phyloP scores from a whole-genome alignment of 2,329 filamentous ascomycete genomes.

The Ascomycota sp. region DNA sequence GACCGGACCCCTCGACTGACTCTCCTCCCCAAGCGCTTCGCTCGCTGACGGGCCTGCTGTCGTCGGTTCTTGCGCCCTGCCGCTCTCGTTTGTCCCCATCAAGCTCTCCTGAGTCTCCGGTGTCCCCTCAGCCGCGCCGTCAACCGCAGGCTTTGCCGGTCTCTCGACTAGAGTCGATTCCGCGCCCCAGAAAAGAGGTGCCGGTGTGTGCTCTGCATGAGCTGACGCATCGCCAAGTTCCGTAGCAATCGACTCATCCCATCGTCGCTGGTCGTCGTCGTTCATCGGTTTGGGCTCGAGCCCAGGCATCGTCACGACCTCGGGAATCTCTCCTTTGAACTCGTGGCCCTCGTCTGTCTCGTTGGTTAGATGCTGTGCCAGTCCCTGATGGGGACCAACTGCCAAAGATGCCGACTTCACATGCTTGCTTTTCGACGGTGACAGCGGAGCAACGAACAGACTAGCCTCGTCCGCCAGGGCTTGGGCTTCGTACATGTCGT shows the following conservation, averaged over 20 bases:
- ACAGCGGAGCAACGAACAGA: constrained; percentile 35
- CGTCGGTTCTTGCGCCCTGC: not conserved
- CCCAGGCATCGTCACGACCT: not conserved
- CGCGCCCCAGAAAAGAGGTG: constrained; percentile 29
- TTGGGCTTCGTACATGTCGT: constrained; percentile 27
- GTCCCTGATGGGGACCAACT: not conserved
- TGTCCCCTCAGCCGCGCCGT: constrained; percentile 1
- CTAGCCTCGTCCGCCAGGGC: constrained; percentile 33
- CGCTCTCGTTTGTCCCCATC: constrained; percentile 2
- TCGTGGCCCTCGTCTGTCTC: constrained; percentile 1
- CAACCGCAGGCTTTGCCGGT: too few relatives aligned
- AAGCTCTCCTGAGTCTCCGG: constrained; percentile 1
- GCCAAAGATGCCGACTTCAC: not conserved
- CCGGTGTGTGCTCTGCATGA: constrained; percentile 47
- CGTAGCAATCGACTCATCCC: constrained; percentile 2
- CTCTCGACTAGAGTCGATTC: not conserved
- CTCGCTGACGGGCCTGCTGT: constrained; percentile 2
- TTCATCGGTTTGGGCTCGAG: constrained; percentile 4
- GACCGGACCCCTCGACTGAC: constrained; percentile 35
- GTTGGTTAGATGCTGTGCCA: not conserved
- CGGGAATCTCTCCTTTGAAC: not conserved
- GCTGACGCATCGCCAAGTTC: constrained; percentile 19
- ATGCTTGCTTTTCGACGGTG: constrained; percentile 22
- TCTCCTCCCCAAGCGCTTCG: constrained; percentile 3
- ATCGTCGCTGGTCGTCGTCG: too few relatives aligned